Percentiles rank a stretch among this genome's conserved stretches.
Conservation (phyloP, 768 basidiomycete genomes). For the Suillus hirtellus region DNA sequence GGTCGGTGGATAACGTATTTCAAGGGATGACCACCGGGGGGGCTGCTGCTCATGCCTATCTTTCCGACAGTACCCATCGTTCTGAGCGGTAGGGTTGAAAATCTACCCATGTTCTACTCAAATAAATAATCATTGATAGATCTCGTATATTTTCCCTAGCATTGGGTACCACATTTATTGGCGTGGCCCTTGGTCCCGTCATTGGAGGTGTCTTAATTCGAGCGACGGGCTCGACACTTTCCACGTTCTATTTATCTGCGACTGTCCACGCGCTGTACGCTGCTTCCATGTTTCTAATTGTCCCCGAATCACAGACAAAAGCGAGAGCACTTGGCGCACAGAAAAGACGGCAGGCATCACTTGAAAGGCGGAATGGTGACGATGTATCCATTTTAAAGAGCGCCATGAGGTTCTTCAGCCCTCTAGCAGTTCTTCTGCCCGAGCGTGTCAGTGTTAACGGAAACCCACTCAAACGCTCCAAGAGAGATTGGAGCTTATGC, state of each 20-base stretch:
- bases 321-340: slow-evolving; percentile 39
- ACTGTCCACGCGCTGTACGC: slow-evolving; percentile 51
- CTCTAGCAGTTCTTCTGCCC: slow-evolving; percentile 68
- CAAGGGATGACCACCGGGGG: slow-evolving; percentile 50
- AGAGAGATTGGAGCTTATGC: slow-evolving; percentile 66
- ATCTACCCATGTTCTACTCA: neutral
- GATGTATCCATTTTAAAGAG: slow-evolving; percentile 34
- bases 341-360: slow-evolving; percentile 12
- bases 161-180: slow-evolving; percentile 68
- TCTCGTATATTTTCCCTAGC: slow-evolving; percentile 65
- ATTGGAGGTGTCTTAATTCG: slow-evolving; percentile 67
- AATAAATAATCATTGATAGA: slow-evolving; percentile 35
- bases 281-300: slow-evolving; percentile 50
- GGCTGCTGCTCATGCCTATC: slow-evolving; percentile 63
- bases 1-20: slow-evolving; percentile 12
- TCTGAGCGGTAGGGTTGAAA: slow-evolving; percentile 45
- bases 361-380: slow-evolving; percentile 13
- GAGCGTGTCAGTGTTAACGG: slow-evolving; percentile 22
- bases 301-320: slow-evolving; percentile 78
- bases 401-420: slow-evolving; percentile 65
- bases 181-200: slow-evolving; percentile 78
- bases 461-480: slow-evolving; percentile 42
- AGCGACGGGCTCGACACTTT: slow-evolving; percentile 51
- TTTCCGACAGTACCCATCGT: slow-evolving; percentile 65
- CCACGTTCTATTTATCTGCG: slow-evolving; percentile 71